Evolutionary conservation across 75 land plant species (phyloP).

Genomic region (Pseudotsuga menziesii): DNA sequence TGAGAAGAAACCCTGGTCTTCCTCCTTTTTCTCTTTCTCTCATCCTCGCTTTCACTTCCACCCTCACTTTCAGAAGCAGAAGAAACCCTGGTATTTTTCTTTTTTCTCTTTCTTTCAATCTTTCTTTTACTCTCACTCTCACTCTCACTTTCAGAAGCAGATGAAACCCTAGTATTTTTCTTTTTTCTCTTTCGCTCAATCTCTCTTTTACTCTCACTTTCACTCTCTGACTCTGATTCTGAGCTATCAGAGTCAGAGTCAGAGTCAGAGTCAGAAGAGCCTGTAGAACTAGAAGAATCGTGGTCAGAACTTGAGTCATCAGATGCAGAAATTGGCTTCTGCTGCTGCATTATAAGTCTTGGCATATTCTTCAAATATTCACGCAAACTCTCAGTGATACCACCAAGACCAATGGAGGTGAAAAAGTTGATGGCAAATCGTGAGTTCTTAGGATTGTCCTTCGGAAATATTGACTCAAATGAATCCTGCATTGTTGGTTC

Average conservation of each 20-base stretch:
- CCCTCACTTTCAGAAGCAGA: neutral
- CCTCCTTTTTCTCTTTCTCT: neutral
- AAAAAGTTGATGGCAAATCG: slow-evolving; percentile 85
- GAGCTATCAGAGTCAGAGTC: slow-evolving; percentile 27
- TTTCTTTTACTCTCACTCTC: slow-evolving; percentile 5
- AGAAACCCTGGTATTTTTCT: neutral
- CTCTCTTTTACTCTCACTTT: slow-evolving; percentile 6
- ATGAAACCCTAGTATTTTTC: neutral
- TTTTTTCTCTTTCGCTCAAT: neutral
- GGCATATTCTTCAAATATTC: slow-evolving; percentile 94
- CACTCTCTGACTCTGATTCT: slow-evolving; percentile 20
- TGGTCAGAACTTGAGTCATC: slow-evolving; percentile 15
- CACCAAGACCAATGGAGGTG: slow-evolving; percentile 93
- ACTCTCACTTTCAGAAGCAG: slow-evolving; percentile 12
- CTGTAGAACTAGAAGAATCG: slow-evolving; percentile 4
- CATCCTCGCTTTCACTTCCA: neutral
- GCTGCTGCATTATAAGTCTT: slow-evolving; percentile 82
- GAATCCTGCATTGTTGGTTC: slow-evolving; percentile 84
- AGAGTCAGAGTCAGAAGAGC: slow-evolving; percentile 21
- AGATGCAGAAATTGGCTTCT: slow-evolving; percentile 43
- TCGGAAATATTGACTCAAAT: slow-evolving; percentile 77
- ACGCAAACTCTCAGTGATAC: slow-evolving; percentile 81
- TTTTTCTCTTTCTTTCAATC: neutral
- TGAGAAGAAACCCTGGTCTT: neutral
- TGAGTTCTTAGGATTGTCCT: slow-evolving; percentile 78